A percentile compares a stretch with the other conserved stretches of the same genome.
phyloP scores from a whole-genome alignment of 805 yeast genomes.

The Blastobotrys robertii region DNA sequence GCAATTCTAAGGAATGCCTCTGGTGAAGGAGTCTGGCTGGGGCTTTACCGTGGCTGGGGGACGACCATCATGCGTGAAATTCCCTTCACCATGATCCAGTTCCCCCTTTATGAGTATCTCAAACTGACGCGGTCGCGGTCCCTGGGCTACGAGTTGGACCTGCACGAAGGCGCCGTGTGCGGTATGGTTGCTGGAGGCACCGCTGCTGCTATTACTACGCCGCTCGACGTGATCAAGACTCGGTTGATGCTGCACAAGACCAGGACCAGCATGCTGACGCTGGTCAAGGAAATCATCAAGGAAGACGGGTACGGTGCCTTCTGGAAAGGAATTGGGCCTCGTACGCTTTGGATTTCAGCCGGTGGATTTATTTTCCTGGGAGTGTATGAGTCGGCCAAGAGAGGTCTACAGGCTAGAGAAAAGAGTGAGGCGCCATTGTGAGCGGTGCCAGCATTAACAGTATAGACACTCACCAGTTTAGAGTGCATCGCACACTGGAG shows the following conservation, averaged over 20 bases:
- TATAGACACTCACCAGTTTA: too few relatives aligned
- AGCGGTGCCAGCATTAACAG: too few relatives aligned
- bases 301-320: slow-evolving; percentile 74
- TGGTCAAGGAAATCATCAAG: slow-evolving; percentile 43
- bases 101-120: slow-evolving; percentile 82
- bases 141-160: slow-evolving; percentile 37
- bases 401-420: background rate
- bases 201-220: slow-evolving; percentile 92
- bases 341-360: slow-evolving; percentile 95
- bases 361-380: slow-evolving; percentile 98
- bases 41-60: slow-evolving; percentile 87
- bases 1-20: slow-evolving; percentile 50
- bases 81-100: slow-evolving; percentile 93
- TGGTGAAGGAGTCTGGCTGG: slow-evolving; percentile 70
- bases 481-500: background rate
- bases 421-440: background rate
- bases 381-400: slow-evolving; percentile 57
- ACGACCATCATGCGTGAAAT: slow-evolving; percentile 91
- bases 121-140: slow-evolving; percentile 51
- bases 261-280: slow-evolving; percentile 35
- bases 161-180: slow-evolving; percentile 72
- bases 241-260: slow-evolving; percentile 69
- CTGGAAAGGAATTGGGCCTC: slow-evolving; percentile 81
- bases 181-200: slow-evolving; percentile 93
- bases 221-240: slow-evolving; percentile 89